These are phyloP conservation scores for Acanthamoeba divionensis DNA, from an alignment of 208 protist species.

Conservation along the genomic window DNA sequence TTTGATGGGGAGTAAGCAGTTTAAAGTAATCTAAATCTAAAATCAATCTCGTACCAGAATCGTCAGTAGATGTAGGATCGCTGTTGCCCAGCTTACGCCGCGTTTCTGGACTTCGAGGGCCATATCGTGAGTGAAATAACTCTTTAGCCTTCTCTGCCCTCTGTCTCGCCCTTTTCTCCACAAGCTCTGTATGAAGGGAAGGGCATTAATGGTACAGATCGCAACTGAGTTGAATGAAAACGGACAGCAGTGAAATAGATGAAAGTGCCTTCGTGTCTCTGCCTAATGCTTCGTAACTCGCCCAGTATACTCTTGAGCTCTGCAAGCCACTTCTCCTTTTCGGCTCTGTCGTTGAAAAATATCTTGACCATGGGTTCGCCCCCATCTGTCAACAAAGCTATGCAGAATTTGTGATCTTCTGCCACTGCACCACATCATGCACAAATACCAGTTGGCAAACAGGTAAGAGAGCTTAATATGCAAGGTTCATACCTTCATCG, in stretches of 20 bases:
- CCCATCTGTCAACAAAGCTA: not conserved
- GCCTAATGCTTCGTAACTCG: not conserved
- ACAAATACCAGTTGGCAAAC: not conserved
- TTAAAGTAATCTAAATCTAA: not conserved
- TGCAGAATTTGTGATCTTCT: not conserved
- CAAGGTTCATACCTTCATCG: not conserved
- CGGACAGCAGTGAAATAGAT: not conserved
- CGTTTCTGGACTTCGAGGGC: not conserved
- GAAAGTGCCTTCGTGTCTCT: not conserved
- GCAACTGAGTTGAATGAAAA: not conserved
- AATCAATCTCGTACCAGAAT: too few species aligned
- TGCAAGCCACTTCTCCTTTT: not conserved
- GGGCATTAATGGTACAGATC: not conserved
- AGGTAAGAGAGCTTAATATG: not conserved
- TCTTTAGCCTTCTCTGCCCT: conserved; percentile 16
- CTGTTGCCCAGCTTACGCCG: too few species aligned
- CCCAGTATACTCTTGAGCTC: not conserved
- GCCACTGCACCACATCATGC: not conserved
- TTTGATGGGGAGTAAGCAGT: not conserved
- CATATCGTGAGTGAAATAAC: not conserved
- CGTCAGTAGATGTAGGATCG: too few species aligned
- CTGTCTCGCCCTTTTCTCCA: not conserved
- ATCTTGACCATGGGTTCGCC: not conserved
- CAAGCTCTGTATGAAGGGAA: not conserved
- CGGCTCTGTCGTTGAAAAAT: not conserved